Percentiles rank a stretch among this genome's conserved stretches.
Conservation (phyloP, 805 yeast species). For the Saturnispora zaruensis region DNA sequence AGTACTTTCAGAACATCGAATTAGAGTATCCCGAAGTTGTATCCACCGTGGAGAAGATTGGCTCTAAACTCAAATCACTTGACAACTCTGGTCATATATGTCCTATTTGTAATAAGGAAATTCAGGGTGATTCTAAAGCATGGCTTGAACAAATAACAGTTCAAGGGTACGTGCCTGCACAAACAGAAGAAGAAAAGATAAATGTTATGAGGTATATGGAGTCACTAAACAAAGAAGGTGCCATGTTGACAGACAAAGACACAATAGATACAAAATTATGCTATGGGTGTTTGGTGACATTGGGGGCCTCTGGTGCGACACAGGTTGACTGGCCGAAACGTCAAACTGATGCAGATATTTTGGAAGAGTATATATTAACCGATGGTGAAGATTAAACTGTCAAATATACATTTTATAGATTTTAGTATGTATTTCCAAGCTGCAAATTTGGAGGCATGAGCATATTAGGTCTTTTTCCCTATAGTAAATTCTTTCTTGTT, state of each 20-base stretch:
- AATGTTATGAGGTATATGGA: constrained; percentile 22
- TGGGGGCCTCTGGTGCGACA: constrained; percentile 34
- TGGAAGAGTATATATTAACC: constrained; percentile 20
- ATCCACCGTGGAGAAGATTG: constrained; percentile 87
- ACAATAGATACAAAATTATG: constrained; percentile 37
- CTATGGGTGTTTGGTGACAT: constrained; percentile 66
- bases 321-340: constrained; percentile 26
- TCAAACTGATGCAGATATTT: constrained; percentile 22
- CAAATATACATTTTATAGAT: not conserved
- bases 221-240: not conserved
- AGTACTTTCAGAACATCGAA: constrained; percentile 66
- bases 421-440: not conserved
- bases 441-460: not conserved
- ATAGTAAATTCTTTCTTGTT: not conserved
- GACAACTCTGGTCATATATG: constrained; percentile 31
- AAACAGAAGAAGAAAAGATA: constrained; percentile 33
- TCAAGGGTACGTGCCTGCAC: constrained; percentile 41
- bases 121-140: constrained; percentile 47
- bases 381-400: constrained; percentile 8
- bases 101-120: constrained; percentile 44
- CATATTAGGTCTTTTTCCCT: not conserved
- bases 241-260: constrained; percentile 7
- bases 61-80: constrained; percentile 61
- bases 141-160: constrained; percentile 72
- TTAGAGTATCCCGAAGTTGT: constrained; percentile 79